These are phyloP conservation scores for Aspergillus vadensis DNA, from an alignment of 2,329 filamentous ascomycete species.

Conservation along the genomic window DNA sequence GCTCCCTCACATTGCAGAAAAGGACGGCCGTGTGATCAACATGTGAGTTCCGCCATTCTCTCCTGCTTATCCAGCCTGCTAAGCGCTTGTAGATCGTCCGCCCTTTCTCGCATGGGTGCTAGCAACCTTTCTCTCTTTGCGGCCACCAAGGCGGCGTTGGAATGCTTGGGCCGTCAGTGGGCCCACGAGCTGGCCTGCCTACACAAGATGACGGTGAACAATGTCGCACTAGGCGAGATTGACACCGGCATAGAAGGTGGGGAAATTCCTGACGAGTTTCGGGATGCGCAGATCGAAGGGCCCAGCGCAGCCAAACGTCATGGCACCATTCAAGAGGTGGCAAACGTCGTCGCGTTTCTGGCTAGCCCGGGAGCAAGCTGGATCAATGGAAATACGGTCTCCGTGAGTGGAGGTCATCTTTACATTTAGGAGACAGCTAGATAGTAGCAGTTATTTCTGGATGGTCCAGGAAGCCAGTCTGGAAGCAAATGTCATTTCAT, in stretches of 20 bases:
- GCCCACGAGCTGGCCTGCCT: not conserved
- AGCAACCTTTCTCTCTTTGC: too few relatives aligned
- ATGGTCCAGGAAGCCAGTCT: too few relatives aligned
- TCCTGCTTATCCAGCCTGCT: too few relatives aligned
- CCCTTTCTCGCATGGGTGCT: too few relatives aligned
- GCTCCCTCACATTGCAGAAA: not conserved
- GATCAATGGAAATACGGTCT: not conserved
- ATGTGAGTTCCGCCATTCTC: too few relatives aligned
- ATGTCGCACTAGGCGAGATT: not conserved
- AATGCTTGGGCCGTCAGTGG: too few relatives aligned
- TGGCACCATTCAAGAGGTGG: not conserved
- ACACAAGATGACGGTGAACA: not conserved
- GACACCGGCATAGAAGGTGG: not conserved
- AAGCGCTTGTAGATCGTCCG: too few relatives aligned
- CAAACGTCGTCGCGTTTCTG: not conserved
- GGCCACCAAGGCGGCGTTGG: not conserved
- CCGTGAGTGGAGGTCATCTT: not conserved
- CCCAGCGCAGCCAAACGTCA: not conserved
- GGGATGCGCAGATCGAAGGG: not conserved
- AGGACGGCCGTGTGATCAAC: not conserved
- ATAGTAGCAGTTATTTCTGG: too few relatives aligned
- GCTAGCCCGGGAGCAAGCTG: not conserved
- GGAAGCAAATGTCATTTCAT: too few relatives aligned
- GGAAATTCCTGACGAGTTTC: not conserved
- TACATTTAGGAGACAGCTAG: too few relatives aligned